These are phyloP conservation scores for Magnolia changhungtana DNA, from an alignment of 164 flowering plant species.

Conservation along the genomic window DNA sequence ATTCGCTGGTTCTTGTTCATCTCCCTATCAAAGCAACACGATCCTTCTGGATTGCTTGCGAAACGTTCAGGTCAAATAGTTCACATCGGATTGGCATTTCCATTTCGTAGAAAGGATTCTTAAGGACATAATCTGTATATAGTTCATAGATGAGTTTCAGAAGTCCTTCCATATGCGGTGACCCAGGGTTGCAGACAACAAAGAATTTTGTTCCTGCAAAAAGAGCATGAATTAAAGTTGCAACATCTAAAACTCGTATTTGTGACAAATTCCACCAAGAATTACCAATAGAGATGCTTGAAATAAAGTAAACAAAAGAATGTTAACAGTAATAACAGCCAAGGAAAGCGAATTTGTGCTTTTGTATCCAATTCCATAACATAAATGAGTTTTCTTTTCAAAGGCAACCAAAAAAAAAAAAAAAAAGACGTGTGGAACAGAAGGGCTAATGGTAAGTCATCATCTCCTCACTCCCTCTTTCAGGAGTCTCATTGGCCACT, in stretches of 20 bases:
- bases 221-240: neutral
- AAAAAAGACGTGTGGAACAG: too few species aligned
- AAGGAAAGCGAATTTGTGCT: neutral
- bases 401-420: too few species aligned
- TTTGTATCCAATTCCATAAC: neutral
- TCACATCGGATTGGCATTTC: conserved; percentile 93
- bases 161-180: conserved; percentile 67
- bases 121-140: conserved; percentile 75
- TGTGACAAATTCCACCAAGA: neutral
- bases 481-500: too few species aligned
- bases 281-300: neutral
- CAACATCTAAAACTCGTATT: neutral
- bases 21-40: conserved; percentile 60
- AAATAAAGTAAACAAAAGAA: neutral
- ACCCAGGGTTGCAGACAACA: conserved; percentile 75
- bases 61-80: conserved; percentile 66
- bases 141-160: conserved; percentile 67
- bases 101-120: conserved; percentile 88
- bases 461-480: too few species aligned
- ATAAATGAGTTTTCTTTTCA: neutral
- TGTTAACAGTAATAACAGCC: neutral
- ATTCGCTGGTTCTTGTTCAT: conserved; percentile 19
- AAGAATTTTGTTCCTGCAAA: conserved; percentile 41
- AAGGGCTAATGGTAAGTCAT: too few species aligned
- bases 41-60: conserved; percentile 34